Evolutionary conservation across 2,329 filamentous ascomycete species (phyloP), one percentile per base, ranked within the genome.

Genomic region (Phialemoniopsis sp.): DNA sequence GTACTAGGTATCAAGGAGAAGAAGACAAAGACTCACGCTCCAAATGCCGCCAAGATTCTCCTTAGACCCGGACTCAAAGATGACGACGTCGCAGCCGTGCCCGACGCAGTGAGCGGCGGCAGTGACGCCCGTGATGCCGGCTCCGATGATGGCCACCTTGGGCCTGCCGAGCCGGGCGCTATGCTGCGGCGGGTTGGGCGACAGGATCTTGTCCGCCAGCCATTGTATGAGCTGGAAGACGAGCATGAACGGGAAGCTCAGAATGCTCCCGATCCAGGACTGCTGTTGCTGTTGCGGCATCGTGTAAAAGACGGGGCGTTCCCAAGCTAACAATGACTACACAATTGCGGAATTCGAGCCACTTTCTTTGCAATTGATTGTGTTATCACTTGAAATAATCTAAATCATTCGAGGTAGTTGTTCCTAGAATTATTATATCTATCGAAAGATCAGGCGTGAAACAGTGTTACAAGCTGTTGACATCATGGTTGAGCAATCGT

Each of bases 21-120:
- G 21, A 26, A 6, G 10, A 10, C 6, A 26, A 21, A 9, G 13
- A 57, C 78, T 57, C 63, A 85, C 81, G 54, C 80, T 87, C 87
- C 87, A 91, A 28, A 91, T 91, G 0, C 87, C 87, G 13, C 87
- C 87, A 0, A 94, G 59, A 17, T 78, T 70, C 13, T 85, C 73
- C 46, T 80, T 69, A 4, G 71, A 61, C 2, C 85, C 84, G 8
- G 79, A 77, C 56, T 94, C 88, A 48, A 94, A 94, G 30, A 94
- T 77, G 15, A 76, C 73, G 7, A 89, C 84, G 46, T 93, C 86
- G 49, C 91, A 91, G 33, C 87, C 87, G 76, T 93, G 86, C 2
- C 88, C 88, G 29, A 90, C 79, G 54, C 86, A 89, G 57, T 94
- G 88, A 2, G 86, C 80, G 1, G 89, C 89, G 8, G 87, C 80